Percentiles rank a stretch among this genome's conserved stretches.
phyloP scores from a whole-genome alignment of 441 rosid genomes.

The Pelargonium australe region DNA sequence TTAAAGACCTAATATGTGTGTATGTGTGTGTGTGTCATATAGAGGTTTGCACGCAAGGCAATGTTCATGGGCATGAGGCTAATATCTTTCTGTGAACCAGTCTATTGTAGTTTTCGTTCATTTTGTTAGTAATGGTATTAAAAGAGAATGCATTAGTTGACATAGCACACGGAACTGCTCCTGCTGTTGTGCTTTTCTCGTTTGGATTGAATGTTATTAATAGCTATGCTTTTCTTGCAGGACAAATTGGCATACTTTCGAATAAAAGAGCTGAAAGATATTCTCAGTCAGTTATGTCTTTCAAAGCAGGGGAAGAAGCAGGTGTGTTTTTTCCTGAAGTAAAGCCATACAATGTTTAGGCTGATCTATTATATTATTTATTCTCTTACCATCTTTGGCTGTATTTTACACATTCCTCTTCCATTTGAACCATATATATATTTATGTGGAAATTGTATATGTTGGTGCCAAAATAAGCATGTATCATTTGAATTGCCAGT shows the following conservation, averaged over 20 bases:
- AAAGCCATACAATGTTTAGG: constrained; percentile 2
- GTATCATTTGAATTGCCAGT: not conserved
- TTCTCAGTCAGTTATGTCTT: constrained; percentile 69
- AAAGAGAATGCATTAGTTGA: not conserved
- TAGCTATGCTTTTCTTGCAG: constrained; percentile 33
- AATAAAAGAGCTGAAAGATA: constrained; percentile 95
- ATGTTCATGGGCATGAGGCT: not conserved
- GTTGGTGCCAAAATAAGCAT: no score
- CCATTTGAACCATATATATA: constrained; percentile 8
- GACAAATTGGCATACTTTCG: constrained; percentile 77
- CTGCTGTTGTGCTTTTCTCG: not conserved
- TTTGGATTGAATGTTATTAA: not conserved
- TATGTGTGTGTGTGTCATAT: not conserved
- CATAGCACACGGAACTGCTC: not conserved
- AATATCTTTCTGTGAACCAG: not conserved
- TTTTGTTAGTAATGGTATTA: not conserved
- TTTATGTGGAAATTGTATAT: not conserved
- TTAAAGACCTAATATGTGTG: not conserved
- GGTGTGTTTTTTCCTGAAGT: constrained; percentile 33
- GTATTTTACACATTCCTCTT: constrained; percentile 3
- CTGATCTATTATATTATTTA: not conserved
- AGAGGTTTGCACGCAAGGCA: not conserved
- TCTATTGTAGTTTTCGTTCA: not conserved
- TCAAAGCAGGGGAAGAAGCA: constrained; percentile 98
- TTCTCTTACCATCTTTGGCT: constrained; percentile 3